Base-by-base conservation (phyloP, 75 land plant genomes). In the Picea glauca region DNA sequence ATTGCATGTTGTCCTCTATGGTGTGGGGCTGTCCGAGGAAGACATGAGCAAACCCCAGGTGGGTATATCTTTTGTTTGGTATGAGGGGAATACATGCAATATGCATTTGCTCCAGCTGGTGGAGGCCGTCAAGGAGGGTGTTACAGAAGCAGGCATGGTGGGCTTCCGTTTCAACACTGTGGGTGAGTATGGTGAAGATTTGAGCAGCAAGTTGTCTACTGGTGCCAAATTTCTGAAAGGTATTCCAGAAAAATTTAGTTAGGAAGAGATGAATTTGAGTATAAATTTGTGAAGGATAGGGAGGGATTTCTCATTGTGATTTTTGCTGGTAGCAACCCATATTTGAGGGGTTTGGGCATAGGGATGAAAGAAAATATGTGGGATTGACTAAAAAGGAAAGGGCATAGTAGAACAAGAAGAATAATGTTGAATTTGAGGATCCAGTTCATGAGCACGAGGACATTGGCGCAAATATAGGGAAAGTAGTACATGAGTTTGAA, bases 11-110 rank as follows among this genome's bases (percentile, higher is more conserved):
- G 79, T 96, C 17, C 84, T 96, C 54, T 91, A 91, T 77, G 99
- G 99, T 59, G 95, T 94, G 4, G 99, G 99, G 1, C 81, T 96
- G 50, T 77, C 85, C 38, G 89, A 89, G 6, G 92, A 87, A 2
- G 95, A 96, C 80, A 87, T 96, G 92, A 43, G 46, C 64, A 96
- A 96, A 84, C 88, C 99, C 60, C 98, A 96, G 86, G 87, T 96
- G n/a, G 98, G 99, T 1, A 94, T 96, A 26, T 96, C 98, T 0
- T 96, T 95, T 0, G 95, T 96, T 0, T 96, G 98, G 99, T 96
- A 96, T 80, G 99, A 96, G 85, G 99, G 99, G 3, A 26, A 26
- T 26, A 26, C 26, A 26, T 26, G 26, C 26, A 26, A 26, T 26
- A 26, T 26, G 26, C 26, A 26, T 26, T 26, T 26, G 26, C 26